Base-by-base conservation (phyloP, 148 eudicot genomes). In the Dianthus caryophyllus region DNA sequence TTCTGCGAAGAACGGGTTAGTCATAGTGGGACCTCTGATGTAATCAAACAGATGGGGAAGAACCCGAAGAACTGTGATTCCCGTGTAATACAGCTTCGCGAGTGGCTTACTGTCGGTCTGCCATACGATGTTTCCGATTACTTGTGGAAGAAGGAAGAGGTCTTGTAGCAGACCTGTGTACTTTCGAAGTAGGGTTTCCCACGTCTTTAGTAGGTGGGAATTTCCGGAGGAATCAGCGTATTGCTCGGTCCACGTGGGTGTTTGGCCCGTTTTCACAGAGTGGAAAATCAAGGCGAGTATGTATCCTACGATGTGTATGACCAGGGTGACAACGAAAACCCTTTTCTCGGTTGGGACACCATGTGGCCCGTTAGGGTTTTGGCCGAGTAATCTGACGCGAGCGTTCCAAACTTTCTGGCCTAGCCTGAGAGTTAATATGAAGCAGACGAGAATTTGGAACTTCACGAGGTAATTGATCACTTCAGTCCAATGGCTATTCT, bases 121-220 rank as follows among this genome's bases (percentile, higher is more conserved):
- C 98, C 98, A 93, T 21, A 88, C 52, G 11, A 85, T 64, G 71
- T 93, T 93, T 43, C 84, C 95, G 1, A 93, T 75, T 12, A 93
- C 76, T 61, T 93, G 98, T 33, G 98, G 96, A 69, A 93, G 85
- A 55, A 93, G 84, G 69, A 87, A 93, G 5, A 93, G 82, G 77
- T 90, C 98, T 59, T 84, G 96, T 71, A 87, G 83, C 18, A 93
- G 74, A 36, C 98, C 98, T 47, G 81, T 64, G 51, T 93, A 93
- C 81, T 89, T 91, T 77, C 82, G 85, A 48, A 93, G 70, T 38
- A 84, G 78, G 2, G 86, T 82, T 80, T 80, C 81, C 98, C 98
- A 89, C 30, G 76, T 76, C 22, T 66, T 69, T 31, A 84, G 54
- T 29, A 70, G 68, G 22, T 63, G 76, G 14, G 82, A 48, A 61